Evolutionary conservation across 2,329 filamentous ascomycete genomes (phyloP).

Genomic region (Thielaviopsis euricoi): DNA sequence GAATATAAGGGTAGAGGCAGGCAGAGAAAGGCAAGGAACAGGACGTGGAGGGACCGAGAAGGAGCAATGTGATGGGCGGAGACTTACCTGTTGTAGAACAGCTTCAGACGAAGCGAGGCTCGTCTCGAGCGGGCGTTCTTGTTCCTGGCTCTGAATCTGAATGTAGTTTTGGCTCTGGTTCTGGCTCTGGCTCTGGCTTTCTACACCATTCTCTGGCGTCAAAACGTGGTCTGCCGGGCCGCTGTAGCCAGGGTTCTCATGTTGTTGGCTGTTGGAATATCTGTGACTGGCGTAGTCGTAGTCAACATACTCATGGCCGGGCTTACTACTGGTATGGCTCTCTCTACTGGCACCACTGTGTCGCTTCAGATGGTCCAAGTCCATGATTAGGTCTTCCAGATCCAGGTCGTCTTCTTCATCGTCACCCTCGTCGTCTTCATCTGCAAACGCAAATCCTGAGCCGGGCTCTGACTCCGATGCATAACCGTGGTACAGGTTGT

Average conservation of each 20-base stretch:
- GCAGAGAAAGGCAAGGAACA: background rate
- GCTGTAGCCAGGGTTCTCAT: no score
- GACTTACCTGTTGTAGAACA: background rate
- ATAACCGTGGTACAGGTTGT: background rate
- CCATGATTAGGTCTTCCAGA: background rate
- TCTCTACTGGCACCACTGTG: background rate
- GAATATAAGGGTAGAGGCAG: background rate
- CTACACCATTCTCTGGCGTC: background rate
- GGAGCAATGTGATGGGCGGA: background rate
- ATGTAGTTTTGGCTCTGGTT: background rate
- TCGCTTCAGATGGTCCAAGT: background rate
- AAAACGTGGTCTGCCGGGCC: no score
- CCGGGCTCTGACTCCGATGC: background rate
- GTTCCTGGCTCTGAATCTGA: background rate
- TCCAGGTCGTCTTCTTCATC: background rate
- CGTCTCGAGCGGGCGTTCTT: background rate
- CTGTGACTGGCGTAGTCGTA: no score
- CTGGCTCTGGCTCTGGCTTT: background rate
- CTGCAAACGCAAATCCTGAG: background rate
- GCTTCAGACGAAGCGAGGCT: background rate
- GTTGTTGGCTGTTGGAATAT: no score
- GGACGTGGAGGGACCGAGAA: background rate
- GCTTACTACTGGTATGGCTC: no score
- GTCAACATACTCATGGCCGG: no score
- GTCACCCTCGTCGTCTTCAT: background rate